Base-by-base conservation (phyloP, 2,329 filamentous ascomycete species). In the Alternaria sp. region DNA sequence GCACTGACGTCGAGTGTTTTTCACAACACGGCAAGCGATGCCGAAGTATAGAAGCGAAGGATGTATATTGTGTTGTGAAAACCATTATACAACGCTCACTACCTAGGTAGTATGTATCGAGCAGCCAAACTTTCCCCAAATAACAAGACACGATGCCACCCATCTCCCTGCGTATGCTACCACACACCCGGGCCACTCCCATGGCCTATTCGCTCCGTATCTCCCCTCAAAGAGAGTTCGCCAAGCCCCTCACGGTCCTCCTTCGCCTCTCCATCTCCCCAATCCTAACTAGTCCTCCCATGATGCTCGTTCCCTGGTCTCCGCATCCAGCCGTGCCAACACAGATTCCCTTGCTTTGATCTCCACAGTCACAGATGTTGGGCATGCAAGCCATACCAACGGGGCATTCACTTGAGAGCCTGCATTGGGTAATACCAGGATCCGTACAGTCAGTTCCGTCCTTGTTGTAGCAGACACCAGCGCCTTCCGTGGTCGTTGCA, bases 401-500 rank as follows among this genome's bases (percentile, higher is more conserved):
- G 1, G 56, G 58, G 20, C 69, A 72, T 1, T 62, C 63, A 1
- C 26, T 18, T 8, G 46, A 49, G 1, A 20, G 36, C 20, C 30
- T 49, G 32, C 46, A 49, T 38, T 38, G 46, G 11, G n/a, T 44
- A 46, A 59, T 42, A 11, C 18, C 38, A n/a, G 30, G 26, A 38
- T 63, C 63, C 12, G 57, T 48, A 41, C 68, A 71, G 28, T 48
- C 56, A 49, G 64, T 70, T 26, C 41, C 53, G 2, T 59, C 51
- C 44, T 61, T 65, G 46, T 78, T 65, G 52, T 75, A 75, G 59
- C 76, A 78, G 32, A 78, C 55, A 3, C 75, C 75, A 11, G 54
- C 54, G 43, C 64, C 63, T 14, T 63, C 65, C 11, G 59, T 52
- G 5, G 72, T 70, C 7, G 53, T 61, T 20, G 65, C 73, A 49